Base-by-base conservation (phyloP, 768 basidiomycete species). In the Termitomyces sp. region DNA sequence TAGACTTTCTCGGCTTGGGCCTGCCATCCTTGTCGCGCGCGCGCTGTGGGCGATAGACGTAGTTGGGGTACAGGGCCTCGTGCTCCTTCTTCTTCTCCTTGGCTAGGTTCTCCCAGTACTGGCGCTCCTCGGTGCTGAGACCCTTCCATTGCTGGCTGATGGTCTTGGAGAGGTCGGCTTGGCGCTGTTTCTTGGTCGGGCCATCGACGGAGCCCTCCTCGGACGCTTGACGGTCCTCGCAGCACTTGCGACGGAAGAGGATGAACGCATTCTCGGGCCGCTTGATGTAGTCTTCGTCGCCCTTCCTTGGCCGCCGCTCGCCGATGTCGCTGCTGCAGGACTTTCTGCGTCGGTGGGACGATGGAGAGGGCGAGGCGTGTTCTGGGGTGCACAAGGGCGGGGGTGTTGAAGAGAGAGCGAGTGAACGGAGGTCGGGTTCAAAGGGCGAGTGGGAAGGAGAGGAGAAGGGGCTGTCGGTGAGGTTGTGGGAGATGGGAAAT, bases 211-310 rank as follows among this genome's bases (percentile, higher is more conserved):
- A 52, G 17, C 73, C 81, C 56, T 84, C 84, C 53, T 83, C 83
- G 57, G 81, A 81, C 14, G 77, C 75, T 71, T 88, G 85, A 38
- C 86, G 83, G 55, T 89, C 86, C 73, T 88, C 86, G 73, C 86
- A 89, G 74, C 87, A 89, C 68, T 88, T 85, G 67, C 89, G 83
- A 58, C 90, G 84, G 82, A 92, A 92, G 59, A 92, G 81, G 71
- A 92, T 92, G 79, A 92, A 92, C 8, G 90, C 90, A 68, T 92
- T 91, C 75, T 90, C 88, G 2, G 89, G 90, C 47, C 90, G 85
- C 73, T 91, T 91, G 77, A 92, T 85, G 69, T 92, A 92, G 72
- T 89, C 88, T 53, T 88, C 88, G 73, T 91, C 89, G 66, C 90
- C 89, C 77, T 87, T 86, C 74, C 78, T 84, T 63, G 86, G 82